Evolutionary conservation across 305 asterid species (phyloP).

Genomic region (Fraxinus velutina): DNA sequence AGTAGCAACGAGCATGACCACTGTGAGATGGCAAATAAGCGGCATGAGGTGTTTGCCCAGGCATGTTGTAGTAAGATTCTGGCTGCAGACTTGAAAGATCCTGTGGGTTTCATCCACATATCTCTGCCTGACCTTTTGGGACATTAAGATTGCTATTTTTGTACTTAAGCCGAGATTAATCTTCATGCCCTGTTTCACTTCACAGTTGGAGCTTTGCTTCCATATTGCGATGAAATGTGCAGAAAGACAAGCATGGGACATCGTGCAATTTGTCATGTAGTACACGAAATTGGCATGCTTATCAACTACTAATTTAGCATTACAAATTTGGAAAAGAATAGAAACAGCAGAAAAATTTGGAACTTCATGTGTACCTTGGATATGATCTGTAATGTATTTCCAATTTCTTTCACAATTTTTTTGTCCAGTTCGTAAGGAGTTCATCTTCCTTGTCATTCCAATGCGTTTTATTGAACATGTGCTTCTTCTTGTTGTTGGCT

Average conservation of each 20-base stretch:
- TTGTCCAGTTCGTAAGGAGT: background rate
- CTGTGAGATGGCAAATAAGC: background rate
- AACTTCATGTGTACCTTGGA: background rate
- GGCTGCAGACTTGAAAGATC: slow-evolving; percentile 68
- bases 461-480: too few relatives aligned
- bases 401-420: background rate
- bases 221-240: background rate
- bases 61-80: slow-evolving; percentile 71
- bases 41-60: slow-evolving; percentile 59
- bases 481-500: background rate
- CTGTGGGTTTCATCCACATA: slow-evolving; percentile 83
- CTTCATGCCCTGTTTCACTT: slow-evolving; percentile 72
- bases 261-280: background rate
- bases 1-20: background rate
- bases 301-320: background rate
- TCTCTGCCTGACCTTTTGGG: slow-evolving; percentile 87
- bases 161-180: slow-evolving; percentile 74
- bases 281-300: background rate
- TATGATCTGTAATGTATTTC: background rate
- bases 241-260: background rate
- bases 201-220: slow-evolving; percentile 20
- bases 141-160: slow-evolving; percentile 65
- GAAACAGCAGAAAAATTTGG: background rate
- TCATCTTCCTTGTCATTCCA: background rate
- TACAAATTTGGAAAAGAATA: background rate